Conservation (phyloP, 2,329 filamentous ascomycete genomes). For the Westerdykella sp. region DNA sequence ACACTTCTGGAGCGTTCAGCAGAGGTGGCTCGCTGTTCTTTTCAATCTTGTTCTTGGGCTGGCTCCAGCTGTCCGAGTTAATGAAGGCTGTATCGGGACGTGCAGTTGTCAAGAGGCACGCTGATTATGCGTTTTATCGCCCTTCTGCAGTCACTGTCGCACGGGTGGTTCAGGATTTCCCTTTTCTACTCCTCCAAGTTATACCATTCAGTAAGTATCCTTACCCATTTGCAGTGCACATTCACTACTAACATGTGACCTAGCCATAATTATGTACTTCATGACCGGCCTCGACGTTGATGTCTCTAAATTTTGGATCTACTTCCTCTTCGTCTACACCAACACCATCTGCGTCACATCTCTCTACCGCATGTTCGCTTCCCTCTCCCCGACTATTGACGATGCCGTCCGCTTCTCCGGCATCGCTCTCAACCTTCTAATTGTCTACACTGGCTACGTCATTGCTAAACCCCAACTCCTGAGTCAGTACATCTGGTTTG, state of each 20-base stretch:
- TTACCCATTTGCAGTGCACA: conserved; percentile 10
- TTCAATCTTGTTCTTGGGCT: conserved; percentile 59
- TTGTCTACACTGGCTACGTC: conserved; percentile 62
- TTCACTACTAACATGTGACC: neutral
- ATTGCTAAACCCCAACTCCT: conserved; percentile 59
- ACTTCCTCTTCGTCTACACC: conserved; percentile 58
- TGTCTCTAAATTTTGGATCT: conserved; percentile 60
- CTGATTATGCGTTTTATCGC: conserved; percentile 64
- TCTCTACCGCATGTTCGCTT: conserved; percentile 61
- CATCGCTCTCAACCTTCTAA: conserved; percentile 55
- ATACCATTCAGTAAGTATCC: conserved; percentile 43
- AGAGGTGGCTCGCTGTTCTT: conserved; percentile 61
- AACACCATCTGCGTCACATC: conserved; percentile 57
- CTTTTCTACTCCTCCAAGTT: conserved; percentile 53
- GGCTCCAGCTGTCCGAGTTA: conserved; percentile 70
- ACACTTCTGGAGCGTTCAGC: conserved; percentile 57
- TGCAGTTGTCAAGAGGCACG: conserved; percentile 61
- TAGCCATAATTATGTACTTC: conserved; percentile 57
- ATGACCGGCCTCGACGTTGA: conserved; percentile 54
- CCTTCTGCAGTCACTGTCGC: conserved; percentile 59
- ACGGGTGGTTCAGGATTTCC: conserved; percentile 58
- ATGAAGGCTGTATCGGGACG: conserved; percentile 71
- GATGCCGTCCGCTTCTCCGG: conserved; percentile 53
- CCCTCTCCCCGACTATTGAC: conserved; percentile 58
- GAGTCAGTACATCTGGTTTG: conserved; percentile 58